Evolutionary conservation across 441 rosid species (phyloP).

Genomic region (Populus trichocarpa): DNA sequence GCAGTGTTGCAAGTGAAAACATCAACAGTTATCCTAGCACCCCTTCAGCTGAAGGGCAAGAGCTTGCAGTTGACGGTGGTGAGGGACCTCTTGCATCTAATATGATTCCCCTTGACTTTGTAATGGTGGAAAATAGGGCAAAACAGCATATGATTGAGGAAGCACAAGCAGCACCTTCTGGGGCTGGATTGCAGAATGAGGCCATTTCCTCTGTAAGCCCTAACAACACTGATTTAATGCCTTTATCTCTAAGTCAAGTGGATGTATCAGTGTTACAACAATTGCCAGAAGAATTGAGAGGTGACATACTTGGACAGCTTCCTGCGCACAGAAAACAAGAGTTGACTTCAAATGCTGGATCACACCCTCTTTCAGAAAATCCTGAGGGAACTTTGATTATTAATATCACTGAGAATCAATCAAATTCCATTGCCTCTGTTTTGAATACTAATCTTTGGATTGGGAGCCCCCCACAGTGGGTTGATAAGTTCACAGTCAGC

Average conservation of each 20-base stretch:
- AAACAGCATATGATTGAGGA: slow-evolving; percentile 30
- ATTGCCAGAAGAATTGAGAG: slow-evolving; percentile 77
- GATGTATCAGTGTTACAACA: slow-evolving; percentile 73
- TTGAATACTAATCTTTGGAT: slow-evolving; percentile 44
- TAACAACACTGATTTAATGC: slow-evolving; percentile 54
- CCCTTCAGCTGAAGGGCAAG: slow-evolving; percentile 21
- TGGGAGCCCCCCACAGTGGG: slow-evolving; percentile 87
- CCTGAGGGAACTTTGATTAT: slow-evolving; percentile 25
- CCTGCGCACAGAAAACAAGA: slow-evolving; percentile 52
- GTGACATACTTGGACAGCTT: slow-evolving; percentile 57
- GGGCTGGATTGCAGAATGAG: slow-evolving; percentile 29
- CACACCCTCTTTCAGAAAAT: slow-evolving; percentile 31
- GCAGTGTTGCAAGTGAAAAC: slow-evolving; percentile 37
- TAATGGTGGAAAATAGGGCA: slow-evolving; percentile 26
- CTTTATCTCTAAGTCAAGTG: slow-evolving; percentile 77
- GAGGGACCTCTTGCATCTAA: slow-evolving; percentile 26
- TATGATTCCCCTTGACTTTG: slow-evolving; percentile 12
- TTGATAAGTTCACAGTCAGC: slow-evolving; percentile 57
- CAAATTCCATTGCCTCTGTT: slow-evolving; percentile 20
- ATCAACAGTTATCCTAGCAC: slow-evolving; percentile 20
- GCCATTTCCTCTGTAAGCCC: slow-evolving; percentile 17
- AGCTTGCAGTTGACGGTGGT: slow-evolving; percentile 24
- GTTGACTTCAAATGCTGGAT: slow-evolving; percentile 28
- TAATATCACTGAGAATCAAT: slow-evolving; percentile 31
- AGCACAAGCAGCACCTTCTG: slow-evolving; percentile 22